Conservation (phyloP, 1,284 basidiomycete genomes). For the Malassezia globosa region DNA sequence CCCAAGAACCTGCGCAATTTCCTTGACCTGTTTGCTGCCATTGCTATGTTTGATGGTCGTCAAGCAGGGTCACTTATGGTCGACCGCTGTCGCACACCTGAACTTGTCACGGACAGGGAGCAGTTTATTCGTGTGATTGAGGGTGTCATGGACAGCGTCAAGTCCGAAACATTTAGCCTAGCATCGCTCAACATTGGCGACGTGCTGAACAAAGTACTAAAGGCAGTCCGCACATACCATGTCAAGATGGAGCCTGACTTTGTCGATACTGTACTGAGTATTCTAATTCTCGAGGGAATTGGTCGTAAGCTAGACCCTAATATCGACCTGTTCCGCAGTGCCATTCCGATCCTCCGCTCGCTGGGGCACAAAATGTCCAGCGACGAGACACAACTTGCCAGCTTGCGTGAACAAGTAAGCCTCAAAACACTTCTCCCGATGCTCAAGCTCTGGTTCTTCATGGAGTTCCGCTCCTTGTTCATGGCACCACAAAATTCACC, state of each 20-base stretch:
- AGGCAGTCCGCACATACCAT: constrained; percentile 78
- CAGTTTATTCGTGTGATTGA: constrained; percentile 96
- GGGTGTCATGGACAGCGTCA: constrained; percentile 80
- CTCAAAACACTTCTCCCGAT: constrained; percentile 22
- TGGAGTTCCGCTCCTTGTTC: constrained; percentile 30
- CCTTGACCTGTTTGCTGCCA: constrained; percentile 85
- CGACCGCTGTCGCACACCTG: constrained; percentile 81
- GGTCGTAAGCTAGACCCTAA: constrained; percentile 83
- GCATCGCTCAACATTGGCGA: constrained; percentile 92
- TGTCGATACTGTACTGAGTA: constrained; percentile 90
- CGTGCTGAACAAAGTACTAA: constrained; percentile 74
- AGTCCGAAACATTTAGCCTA: constrained; percentile 89
- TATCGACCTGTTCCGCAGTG: constrained; percentile 56
- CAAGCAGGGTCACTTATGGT: constrained; percentile 90
- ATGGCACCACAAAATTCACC: constrained; percentile 24
- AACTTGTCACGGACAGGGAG: constrained; percentile 78
- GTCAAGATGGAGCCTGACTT: constrained; percentile 99
- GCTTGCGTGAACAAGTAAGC: constrained; percentile 9
- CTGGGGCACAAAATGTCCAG: constrained; percentile 25
- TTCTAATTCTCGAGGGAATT: constrained; percentile 87
- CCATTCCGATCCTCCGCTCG: constrained; percentile 38
- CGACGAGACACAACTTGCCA: constrained; percentile 13
- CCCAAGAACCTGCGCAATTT: constrained; percentile 76
- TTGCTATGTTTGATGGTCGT: constrained; percentile 94
- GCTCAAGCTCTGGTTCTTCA: constrained; percentile 38